Conservation (phyloP, 495 filamentous ascomycete species). For the Hypoxylon lenormandii region DNA sequence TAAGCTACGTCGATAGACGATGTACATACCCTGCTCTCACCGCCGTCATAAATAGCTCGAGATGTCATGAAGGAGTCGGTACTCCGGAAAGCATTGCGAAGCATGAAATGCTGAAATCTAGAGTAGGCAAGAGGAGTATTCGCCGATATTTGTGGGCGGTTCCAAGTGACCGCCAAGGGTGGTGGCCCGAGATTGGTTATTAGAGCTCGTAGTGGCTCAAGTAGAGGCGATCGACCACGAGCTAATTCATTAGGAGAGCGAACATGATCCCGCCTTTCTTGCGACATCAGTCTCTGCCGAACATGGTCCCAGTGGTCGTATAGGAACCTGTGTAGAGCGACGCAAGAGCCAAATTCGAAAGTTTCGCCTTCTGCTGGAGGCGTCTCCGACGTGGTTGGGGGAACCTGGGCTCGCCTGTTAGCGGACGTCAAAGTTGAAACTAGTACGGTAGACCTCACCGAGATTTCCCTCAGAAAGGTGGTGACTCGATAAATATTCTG, state of each 20-base stretch:
- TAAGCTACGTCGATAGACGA: background rate
- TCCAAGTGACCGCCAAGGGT: slow-evolving; percentile 72
- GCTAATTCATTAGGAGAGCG: slow-evolving; percentile 63
- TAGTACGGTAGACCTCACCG: slow-evolving; percentile 52
- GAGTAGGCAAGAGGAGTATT: slow-evolving; percentile 71
- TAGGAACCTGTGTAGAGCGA: slow-evolving; percentile 72
- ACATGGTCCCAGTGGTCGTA: slow-evolving; percentile 78
- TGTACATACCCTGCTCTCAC: slow-evolving; percentile 67
- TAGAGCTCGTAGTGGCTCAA: slow-evolving; percentile 66
- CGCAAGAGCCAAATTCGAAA: slow-evolving; percentile 75
- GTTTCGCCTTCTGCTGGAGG: slow-evolving; percentile 59
- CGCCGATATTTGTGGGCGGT: slow-evolving; percentile 68
- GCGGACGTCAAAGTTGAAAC: background rate
- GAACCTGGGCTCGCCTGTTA: slow-evolving; percentile 48
- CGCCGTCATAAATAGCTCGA: slow-evolving; percentile 74
- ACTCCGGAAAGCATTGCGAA: slow-evolving; percentile 71
- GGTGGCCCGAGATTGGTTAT: slow-evolving; percentile 73
- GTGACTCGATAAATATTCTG: slow-evolving; percentile 73
- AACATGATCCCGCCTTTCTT: slow-evolving; percentile 66
- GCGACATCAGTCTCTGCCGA: slow-evolving; percentile 69
- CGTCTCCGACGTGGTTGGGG: slow-evolving; percentile 54
- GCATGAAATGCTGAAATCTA: slow-evolving; percentile 76
- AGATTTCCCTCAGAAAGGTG: slow-evolving; percentile 72
- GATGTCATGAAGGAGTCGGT: slow-evolving; percentile 70
- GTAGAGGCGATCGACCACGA: slow-evolving; percentile 59